phyloP scores from a whole-genome alignment of 2,329 filamentous ascomycete genomes.

The Hysterium pulicare region DNA sequence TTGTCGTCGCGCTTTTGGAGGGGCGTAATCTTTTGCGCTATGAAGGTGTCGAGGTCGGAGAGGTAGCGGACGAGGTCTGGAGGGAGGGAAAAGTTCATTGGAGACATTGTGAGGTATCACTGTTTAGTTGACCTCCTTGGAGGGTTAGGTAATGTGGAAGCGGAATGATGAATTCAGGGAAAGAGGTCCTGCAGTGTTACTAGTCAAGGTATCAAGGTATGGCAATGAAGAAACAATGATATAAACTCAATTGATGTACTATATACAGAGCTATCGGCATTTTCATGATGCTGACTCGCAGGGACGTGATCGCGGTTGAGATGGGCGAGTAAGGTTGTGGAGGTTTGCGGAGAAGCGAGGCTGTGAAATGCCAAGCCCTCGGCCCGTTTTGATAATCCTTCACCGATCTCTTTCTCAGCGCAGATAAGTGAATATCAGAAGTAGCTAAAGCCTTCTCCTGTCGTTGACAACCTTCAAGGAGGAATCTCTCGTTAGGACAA shows the following conservation, averaged over 20 bases:
- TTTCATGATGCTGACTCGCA: slow-evolving; percentile 3
- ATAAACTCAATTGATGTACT: background rate
- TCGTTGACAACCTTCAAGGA: no score
- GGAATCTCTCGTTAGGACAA: no score
- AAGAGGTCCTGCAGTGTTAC: background rate
- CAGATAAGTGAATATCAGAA: no score
- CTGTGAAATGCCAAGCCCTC: slow-evolving; percentile 1
- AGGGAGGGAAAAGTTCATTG: slow-evolving; percentile 57
- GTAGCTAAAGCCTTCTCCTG: no score
- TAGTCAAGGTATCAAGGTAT: background rate
- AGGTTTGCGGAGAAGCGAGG: slow-evolving; percentile 1
- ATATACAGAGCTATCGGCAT: background rate
- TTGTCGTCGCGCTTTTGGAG: slow-evolving; percentile 57
- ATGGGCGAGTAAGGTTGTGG: background rate
- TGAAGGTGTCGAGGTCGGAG: slow-evolving; percentile 54
- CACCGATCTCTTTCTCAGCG: no score
- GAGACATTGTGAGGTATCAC: slow-evolving; percentile 1
- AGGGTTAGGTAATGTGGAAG: background rate
- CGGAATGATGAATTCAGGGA: background rate
- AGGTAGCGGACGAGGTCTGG: slow-evolving; percentile 49
- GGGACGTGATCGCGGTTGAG: background rate
- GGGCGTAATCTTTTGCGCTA: slow-evolving; percentile 51
- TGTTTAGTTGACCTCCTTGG: background rate
- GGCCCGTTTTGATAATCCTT: no score
- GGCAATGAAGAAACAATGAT: background rate